phyloP scores from a whole-genome alignment of 192 early-diverging fungal species.

The Podila epigama region DNA sequence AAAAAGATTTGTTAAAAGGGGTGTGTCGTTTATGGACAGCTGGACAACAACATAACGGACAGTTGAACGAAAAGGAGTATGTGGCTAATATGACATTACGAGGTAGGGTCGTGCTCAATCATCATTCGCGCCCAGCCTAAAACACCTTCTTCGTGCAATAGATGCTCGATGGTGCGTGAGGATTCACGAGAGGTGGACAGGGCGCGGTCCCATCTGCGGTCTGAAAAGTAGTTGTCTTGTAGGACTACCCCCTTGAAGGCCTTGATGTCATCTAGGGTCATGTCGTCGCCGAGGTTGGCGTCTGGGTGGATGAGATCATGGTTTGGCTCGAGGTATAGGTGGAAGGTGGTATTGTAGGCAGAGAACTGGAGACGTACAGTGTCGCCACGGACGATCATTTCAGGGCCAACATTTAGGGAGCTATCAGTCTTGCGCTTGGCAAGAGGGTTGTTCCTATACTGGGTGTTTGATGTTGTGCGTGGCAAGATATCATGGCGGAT shows the following conservation, averaged over 20 bases:
- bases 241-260: conserved; percentile 69
- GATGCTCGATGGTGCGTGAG: conserved; percentile 31
- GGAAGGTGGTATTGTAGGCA: conserved; percentile 72
- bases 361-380: conserved; percentile 63
- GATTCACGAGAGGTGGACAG: conserved; percentile 21
- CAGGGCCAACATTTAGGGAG: background rate
- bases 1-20: background rate
- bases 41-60: background rate
- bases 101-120: conserved; percentile 41
- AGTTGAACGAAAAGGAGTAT: too few species aligned
- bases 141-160: conserved; percentile 54
- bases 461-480: background rate
- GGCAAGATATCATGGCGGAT: conserved; percentile 36
- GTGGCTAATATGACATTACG: too few species aligned
- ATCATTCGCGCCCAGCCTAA: conserved; percentile 64
- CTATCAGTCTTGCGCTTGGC: conserved; percentile 12
- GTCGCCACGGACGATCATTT: conserved; percentile 51
- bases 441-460: conserved; percentile 3
- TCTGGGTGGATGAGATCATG: conserved; percentile 72
- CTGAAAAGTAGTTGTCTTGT: conserved; percentile 31
- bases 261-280: conserved; percentile 54
- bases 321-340: conserved; percentile 73
- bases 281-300: conserved; percentile 54
- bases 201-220: conserved; percentile 35
- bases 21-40: background rate